Evolutionary conservation across 352 stramenopile genomes (phyloP), one percentile per base, ranked within the genome.

Genomic region (Pythium phragmitis): DNA sequence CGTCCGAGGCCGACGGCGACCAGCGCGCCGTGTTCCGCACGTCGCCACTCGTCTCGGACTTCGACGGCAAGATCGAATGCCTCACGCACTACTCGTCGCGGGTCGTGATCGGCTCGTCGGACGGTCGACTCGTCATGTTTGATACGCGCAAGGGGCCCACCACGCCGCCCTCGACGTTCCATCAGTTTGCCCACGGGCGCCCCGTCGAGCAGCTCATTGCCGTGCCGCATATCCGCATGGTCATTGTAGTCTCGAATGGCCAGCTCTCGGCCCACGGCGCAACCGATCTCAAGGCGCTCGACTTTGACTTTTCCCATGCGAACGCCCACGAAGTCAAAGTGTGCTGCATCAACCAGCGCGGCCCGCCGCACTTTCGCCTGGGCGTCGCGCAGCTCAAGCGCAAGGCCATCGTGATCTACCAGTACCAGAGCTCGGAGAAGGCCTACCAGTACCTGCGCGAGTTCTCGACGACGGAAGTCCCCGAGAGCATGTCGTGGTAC

Each of bases 21-120:
- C 69, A 76, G 73, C 85, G 85, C 70, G 79, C 83, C 56, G 82
- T 83, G 30, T 94, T 94, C 80, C 85, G 82, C 55, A 86, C 85
- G 26, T 89, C 80, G 41, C 79, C 82, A 17, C 61, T 96, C 23
- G 78, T 96, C 51, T 75, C 70, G 23, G 79, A 76, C 55, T 96
- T 93, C 54, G 77, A 92, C 33, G 87, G 87, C 21, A 90, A 89
- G 60, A 79, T 96, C 51, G 83, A 94, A 59, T 92, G 85, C 56
- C 80, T 94, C 48, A 87, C 85, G 51, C 85, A 94, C 71, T 96
- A 96, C 73, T 93, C 85, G 36, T 94, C 79, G n/a, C 85, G 87
- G 58, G 85, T 96, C 39, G 82, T 96, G 12, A 65, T 96, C 39
- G 87, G 87, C 70, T 89, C 87, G 48, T 72, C 75, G 60, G 87